phyloP scores from a whole-genome alignment of 257 asterid species.

The Lycium ferocissimum region DNA sequence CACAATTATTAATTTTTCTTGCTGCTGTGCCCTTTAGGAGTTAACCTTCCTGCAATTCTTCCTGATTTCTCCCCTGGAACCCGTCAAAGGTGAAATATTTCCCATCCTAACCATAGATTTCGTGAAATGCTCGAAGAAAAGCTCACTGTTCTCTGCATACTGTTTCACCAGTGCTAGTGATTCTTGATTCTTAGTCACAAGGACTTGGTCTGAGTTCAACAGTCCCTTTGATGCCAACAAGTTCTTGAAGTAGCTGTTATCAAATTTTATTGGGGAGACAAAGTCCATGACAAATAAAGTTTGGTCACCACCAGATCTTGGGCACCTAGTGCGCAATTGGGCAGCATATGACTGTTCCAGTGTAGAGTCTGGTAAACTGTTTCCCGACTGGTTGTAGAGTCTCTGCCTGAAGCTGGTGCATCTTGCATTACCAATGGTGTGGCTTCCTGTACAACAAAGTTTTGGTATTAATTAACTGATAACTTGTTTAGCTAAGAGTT shows the following conservation, averaged over 20 bases:
- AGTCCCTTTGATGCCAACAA: slow-evolving; percentile 75
- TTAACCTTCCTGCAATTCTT: slow-evolving; percentile 76
- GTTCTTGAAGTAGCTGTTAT: slow-evolving; percentile 77
- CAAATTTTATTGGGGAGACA: slow-evolving; percentile 65
- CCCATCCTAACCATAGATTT: slow-evolving; percentile 86
- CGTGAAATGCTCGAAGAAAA: slow-evolving; percentile 79
- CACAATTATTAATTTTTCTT: neutral
- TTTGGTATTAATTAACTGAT: neutral
- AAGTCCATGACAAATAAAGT: slow-evolving; percentile 69
- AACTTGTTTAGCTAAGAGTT: neutral
- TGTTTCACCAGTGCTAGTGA: slow-evolving; percentile 69
- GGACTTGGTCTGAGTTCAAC: slow-evolving; percentile 74
- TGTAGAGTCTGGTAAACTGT: slow-evolving; percentile 59
- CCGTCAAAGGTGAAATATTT: slow-evolving; percentile 82
- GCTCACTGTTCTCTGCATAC: slow-evolving; percentile 61
- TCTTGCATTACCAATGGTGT: slow-evolving; percentile 83
- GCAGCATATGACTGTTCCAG: slow-evolving; percentile 65
- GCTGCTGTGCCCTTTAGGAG: neutral
- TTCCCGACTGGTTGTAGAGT: slow-evolving; percentile 86
- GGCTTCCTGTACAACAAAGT: slow-evolving; percentile 64
- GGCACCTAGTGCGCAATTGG: slow-evolving; percentile 65
- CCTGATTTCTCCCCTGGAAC: slow-evolving; percentile 74
- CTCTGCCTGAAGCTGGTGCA: slow-evolving; percentile 87
- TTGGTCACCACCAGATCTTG: slow-evolving; percentile 85
- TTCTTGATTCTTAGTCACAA: slow-evolving; percentile 67